These are phyloP conservation scores for Parietichytrium sp. DNA, from an alignment of 108 stramenopile species.

Conservation along the genomic window DNA sequence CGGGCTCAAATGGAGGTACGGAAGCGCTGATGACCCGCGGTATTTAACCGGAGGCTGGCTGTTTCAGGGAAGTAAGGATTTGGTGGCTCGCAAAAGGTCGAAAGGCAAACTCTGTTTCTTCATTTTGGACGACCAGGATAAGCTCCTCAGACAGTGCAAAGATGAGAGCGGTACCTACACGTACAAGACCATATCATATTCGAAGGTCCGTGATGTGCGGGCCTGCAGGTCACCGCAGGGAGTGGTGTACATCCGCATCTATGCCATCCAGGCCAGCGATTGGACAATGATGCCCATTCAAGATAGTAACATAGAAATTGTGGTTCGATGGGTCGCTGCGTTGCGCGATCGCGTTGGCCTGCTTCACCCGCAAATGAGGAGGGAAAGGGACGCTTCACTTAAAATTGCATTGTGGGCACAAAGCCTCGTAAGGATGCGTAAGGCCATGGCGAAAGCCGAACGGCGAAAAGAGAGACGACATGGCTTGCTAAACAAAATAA, in stretches of 20 bases:
- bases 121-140: background rate
- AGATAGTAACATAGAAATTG: background rate
- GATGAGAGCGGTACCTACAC: conserved; percentile 13
- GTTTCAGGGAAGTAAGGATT: background rate
- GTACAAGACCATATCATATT: background rate
- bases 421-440: background rate
- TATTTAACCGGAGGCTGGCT: conserved; percentile 4
- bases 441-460: conserved; percentile 3
- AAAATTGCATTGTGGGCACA: background rate
- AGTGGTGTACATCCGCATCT: background rate
- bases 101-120: conserved; percentile 5
- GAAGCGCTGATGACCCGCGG: conserved; percentile 3
- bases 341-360: background rate
- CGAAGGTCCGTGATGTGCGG: background rate
- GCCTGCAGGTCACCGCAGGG: background rate
- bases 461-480: conserved; percentile 3
- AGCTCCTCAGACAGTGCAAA: background rate
- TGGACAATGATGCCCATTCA: conserved; percentile 34
- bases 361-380: background rate
- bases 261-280: background rate
- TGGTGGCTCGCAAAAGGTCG: background rate
- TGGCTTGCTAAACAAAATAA: background rate
- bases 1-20: conserved; percentile 6
- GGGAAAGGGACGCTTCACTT: background rate
- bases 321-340: conserved; percentile 28